Percentiles rank a stretch among this genome's conserved stretches.
Evolutionary conservation across 2,329 filamentous ascomycete species (phyloP).

Genomic region (Trichothecium sympodiale): DNA sequence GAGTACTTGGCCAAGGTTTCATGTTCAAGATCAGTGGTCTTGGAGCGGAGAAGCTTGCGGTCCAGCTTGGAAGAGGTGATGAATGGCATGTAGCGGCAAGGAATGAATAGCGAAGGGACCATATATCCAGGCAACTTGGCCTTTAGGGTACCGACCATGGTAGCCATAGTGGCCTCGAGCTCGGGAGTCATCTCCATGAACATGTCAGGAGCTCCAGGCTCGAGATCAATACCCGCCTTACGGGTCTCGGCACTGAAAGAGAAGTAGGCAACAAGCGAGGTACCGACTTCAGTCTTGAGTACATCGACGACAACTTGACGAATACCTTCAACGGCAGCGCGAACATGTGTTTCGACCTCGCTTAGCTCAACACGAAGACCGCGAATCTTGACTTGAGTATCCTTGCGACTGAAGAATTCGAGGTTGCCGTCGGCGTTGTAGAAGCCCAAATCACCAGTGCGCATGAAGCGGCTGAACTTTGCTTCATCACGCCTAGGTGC

Average conservation of each 20-base stretch:
- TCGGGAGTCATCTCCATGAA: neutral
- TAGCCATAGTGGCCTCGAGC: neutral
- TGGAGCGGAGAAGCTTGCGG: conserved; percentile 2
- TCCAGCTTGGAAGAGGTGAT: conserved; percentile 8
- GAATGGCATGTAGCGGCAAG: conserved; percentile 6
- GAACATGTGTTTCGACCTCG: conserved; percentile 10
- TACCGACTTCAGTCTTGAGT: neutral
- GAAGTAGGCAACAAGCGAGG: neutral
- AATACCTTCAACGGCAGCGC: neutral
- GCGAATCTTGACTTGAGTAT: conserved; percentile 43
- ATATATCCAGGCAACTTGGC: conserved; percentile 7
- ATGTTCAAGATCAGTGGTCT: neutral
- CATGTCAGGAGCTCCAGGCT: neutral
- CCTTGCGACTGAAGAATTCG: conserved; percentile 35
- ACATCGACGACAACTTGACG: neutral
- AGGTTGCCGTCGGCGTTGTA: conserved; percentile 23
- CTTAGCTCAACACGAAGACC: conserved; percentile 40
- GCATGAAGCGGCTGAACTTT: conserved; percentile 8
- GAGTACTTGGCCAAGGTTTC: neutral
- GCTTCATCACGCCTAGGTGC: neutral
- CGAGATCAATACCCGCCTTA: no score
- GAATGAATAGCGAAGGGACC: conserved; percentile 10
- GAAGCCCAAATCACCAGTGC: conserved; percentile 11
- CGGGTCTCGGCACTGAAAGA: neutral
- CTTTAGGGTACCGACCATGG: conserved; percentile 2